Conservation (phyloP, 805 yeast genomes). For the Pichia thaimueangensis region DNA sequence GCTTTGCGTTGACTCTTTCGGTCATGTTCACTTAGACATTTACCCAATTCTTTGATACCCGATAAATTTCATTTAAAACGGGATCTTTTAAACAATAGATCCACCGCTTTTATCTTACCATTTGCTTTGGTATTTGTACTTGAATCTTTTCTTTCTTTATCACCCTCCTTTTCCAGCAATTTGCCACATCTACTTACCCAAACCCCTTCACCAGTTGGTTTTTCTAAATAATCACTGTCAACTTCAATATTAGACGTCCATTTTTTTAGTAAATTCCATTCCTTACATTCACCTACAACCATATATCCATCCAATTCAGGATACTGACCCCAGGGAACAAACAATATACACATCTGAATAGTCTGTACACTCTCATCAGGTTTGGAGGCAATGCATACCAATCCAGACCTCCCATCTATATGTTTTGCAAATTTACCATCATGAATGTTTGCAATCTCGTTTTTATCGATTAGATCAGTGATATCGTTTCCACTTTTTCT, state of each 20-base stretch:
- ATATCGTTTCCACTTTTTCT: not conserved
- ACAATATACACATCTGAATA: constrained; percentile 22
- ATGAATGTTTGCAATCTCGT: too few species aligned
- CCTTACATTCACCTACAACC: constrained; percentile 22
- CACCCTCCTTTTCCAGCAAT: constrained; percentile 3
- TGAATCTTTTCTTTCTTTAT: not conserved
- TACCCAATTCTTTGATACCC: too few species aligned
- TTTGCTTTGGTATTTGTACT: not conserved
- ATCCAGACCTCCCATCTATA: constrained; percentile 7
- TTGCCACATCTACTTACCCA: constrained; percentile 23
- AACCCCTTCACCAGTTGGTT: constrained; percentile 12
- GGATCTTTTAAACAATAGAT: constrained; percentile 17
- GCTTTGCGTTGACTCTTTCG: constrained; percentile 39
- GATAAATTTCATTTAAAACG: not conserved
- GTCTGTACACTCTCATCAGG: constrained; percentile 1
- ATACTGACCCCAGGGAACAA: constrained; percentile 17
- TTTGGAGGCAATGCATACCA: constrained; percentile 17
- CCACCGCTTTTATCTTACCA: constrained; percentile 17
- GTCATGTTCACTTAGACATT: constrained; percentile 44
- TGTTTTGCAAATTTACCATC: constrained; percentile 1
- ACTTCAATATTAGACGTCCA: constrained; percentile 15
- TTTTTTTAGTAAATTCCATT: constrained; percentile 7
- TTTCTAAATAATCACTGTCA: constrained; percentile 11
- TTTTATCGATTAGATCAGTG: constrained; percentile 10
- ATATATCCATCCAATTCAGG: constrained; percentile 15